Conservation (phyloP, 2,329 filamentous ascomycete genomes). For the Sphaerostilbella broomeana region DNA sequence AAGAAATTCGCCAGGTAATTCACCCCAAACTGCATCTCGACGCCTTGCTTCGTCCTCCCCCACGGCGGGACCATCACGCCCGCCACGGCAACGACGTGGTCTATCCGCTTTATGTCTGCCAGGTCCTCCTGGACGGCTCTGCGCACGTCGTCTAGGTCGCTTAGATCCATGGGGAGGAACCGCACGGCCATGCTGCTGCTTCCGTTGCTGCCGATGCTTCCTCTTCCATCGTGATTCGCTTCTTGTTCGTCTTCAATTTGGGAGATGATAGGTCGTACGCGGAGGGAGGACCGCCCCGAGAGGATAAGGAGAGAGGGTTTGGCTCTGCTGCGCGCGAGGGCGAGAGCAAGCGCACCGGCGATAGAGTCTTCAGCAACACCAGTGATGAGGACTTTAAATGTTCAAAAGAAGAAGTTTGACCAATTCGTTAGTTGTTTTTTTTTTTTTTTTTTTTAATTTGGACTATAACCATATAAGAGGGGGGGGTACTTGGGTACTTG, state of each 20-base stretch:
- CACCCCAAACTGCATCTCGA: conserved; percentile 39
- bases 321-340: conserved; percentile 10
- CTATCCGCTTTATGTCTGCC: conserved; percentile 4
- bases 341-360: conserved; percentile 13
- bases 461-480: too few relatives aligned
- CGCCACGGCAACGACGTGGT: conserved; percentile 12
- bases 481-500: too few relatives aligned
- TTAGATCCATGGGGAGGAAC: conserved; percentile 9
- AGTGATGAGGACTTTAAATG: conserved; percentile 11
- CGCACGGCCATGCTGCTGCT: conserved; percentile 2
- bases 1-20: conserved; percentile 50
- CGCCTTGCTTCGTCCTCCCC: conserved; percentile 15
- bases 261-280: conserved; percentile 5
- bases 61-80: conserved; percentile 12
- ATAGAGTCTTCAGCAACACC: conserved; percentile 11
- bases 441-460: too few relatives aligned
- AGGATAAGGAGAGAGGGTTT: conserved; percentile 12
- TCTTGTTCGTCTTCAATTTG: conserved; percentile 4
- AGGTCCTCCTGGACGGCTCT: conserved; percentile 7
- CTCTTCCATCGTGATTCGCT: conserved; percentile 1
- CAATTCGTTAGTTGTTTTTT: too few relatives aligned
- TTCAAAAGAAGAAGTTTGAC: too few relatives aligned
- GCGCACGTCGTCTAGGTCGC: conserved; percentile 1
- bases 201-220: neutral
- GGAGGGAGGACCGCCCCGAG: conserved; percentile 2